Evolutionary conservation across 2,329 filamentous ascomycete genomes (phyloP).

Genomic region (Trichoderma afroharzianum): DNA sequence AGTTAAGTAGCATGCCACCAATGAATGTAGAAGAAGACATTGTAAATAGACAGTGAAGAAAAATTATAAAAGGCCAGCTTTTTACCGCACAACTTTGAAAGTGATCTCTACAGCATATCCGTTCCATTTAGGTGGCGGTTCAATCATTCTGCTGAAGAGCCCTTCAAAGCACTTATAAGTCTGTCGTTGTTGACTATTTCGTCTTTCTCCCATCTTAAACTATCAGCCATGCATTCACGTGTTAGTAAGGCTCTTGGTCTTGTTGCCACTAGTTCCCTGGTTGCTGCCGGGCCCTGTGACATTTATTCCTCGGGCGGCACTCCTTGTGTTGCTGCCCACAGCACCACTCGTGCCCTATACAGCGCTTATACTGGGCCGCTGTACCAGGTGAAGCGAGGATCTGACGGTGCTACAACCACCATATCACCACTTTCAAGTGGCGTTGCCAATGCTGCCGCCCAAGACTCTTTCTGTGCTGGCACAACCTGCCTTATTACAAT

Average conservation of each 20-base stretch:
- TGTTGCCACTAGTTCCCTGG: background rate
- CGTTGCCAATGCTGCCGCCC: background rate
- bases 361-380: background rate
- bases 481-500: constrained; percentile 1
- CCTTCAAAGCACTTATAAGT: background rate
- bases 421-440: background rate
- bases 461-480: background rate
- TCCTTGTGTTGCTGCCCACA: constrained; percentile 2
- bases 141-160: background rate
- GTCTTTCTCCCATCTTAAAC: background rate
- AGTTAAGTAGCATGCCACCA: background rate
- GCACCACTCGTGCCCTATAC: background rate
- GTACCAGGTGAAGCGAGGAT: constrained; percentile 1
- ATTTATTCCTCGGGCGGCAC: background rate
- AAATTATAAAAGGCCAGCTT: background rate
- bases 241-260: background rate
- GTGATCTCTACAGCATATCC: background rate
- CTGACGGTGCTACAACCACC: background rate
- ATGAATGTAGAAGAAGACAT: too few relatives aligned
- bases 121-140: background rate
- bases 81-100: background rate
- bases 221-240: background rate
- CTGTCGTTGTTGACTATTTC: background rate
- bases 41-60: too few relatives aligned
- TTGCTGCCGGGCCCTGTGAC: background rate